phyloP scores from a whole-genome alignment of 192 early-diverging fungal species.

The Coemansia aciculifera region DNA sequence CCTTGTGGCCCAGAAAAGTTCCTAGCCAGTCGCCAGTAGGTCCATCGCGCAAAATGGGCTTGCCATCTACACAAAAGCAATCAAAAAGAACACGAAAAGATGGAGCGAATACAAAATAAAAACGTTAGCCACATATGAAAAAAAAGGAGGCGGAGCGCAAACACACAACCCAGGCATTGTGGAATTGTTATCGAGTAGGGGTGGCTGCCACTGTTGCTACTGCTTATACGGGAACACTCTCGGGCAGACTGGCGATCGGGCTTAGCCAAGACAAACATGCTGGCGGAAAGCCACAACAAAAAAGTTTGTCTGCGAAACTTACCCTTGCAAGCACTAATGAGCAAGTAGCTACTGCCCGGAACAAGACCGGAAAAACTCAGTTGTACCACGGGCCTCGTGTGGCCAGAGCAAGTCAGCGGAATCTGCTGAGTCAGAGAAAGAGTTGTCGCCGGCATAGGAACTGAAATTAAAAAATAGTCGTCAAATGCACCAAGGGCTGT shows the following conservation, averaged over 20 bases:
- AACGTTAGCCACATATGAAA: background rate
- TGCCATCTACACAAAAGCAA: constrained; percentile 61
- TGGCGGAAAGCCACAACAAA: constrained; percentile 1
- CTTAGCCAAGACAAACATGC: background rate
- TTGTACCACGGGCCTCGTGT: constrained; percentile 88
- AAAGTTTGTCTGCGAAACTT: background rate
- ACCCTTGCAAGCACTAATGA: constrained; percentile 87
- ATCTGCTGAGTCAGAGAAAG: constrained; percentile 53
- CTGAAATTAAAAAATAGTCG: constrained; percentile 15
- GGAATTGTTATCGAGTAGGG: background rate
- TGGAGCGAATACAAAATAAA: background rate
- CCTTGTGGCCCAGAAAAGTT: constrained; percentile 88
- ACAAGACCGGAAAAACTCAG: constrained; percentile 77
- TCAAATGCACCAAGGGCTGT: constrained; percentile 7
- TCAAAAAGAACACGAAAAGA: background rate
- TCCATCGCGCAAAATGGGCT: constrained; percentile 84
- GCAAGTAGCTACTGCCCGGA: constrained; percentile 69
- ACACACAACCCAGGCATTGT: background rate
- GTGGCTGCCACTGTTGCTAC: background rate
- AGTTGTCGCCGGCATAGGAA: constrained; percentile 38
- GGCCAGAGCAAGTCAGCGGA: constrained; percentile 86
- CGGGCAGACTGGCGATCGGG: background rate
- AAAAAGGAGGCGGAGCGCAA: constrained; percentile 3
- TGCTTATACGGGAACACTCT: background rate
- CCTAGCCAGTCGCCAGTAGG: constrained; percentile 93